Evolutionary conservation across 2,329 filamentous ascomycete species (phyloP).

Genomic region (Penicillium sp.): DNA sequence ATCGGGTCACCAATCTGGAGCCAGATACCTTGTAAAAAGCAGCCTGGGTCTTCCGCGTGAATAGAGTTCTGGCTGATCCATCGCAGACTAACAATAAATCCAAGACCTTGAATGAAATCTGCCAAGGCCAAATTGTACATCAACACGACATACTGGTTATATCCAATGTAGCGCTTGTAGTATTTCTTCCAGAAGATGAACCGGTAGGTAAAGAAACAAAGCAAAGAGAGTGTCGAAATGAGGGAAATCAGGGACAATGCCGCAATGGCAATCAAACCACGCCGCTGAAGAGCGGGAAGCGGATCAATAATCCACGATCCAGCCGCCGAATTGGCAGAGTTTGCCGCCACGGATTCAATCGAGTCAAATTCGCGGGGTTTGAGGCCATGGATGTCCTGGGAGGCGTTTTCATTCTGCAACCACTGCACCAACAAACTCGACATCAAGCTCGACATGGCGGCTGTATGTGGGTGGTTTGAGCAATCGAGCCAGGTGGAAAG

Average conservation of each 20-base stretch:
- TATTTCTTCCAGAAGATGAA: slow-evolving; percentile 19
- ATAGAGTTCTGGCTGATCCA: slow-evolving; percentile 46
- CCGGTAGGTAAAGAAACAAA: slow-evolving; percentile 18
- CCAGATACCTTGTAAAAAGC: slow-evolving; percentile 50
- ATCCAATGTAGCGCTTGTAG: slow-evolving; percentile 24
- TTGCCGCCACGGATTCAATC: slow-evolving; percentile 9
- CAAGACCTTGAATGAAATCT: slow-evolving; percentile 49
- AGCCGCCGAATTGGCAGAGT: slow-evolving; percentile 15
- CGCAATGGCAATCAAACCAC: slow-evolving; percentile 11
- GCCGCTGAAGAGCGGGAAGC: slow-evolving; percentile 9
- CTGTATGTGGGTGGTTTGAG: background rate
- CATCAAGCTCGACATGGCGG: slow-evolving; percentile 11
- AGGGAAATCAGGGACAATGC: slow-evolving; percentile 10
- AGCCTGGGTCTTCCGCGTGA: slow-evolving; percentile 40
- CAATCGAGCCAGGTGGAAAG: background rate
- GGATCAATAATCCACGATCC: slow-evolving; percentile 17
- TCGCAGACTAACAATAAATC: slow-evolving; percentile 47
- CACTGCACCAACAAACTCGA: slow-evolving; percentile 3
- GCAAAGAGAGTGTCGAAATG: slow-evolving; percentile 8
- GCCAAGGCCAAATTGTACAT: slow-evolving; percentile 52
- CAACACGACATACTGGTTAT: slow-evolving; percentile 52
- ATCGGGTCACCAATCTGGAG: slow-evolving; percentile 51
- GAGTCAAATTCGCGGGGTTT: slow-evolving; percentile 8
- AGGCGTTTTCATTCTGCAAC: background rate
- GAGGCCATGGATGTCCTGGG: background rate